Conservation (phyloP, 192 early-diverging fungal species). For the Coemansia sp. region DNA sequence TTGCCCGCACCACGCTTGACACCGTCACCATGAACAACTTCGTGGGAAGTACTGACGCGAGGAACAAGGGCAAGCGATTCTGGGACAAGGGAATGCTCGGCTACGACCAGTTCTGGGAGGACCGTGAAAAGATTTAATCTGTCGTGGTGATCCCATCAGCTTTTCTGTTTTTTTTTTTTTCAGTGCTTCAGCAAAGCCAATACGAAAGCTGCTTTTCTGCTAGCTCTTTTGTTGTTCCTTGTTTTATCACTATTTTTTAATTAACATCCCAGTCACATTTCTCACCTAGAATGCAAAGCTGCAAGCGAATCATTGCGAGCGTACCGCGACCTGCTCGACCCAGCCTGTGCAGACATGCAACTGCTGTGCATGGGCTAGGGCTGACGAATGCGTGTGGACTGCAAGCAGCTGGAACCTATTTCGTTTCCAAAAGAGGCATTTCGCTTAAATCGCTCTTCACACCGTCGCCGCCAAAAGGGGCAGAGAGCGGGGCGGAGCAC, state of each 20-base stretch:
- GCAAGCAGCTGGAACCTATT: not conserved
- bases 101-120: slow-evolving; percentile 11
- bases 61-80: not conserved
- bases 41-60: not conserved
- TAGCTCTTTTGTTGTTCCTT: not conserved
- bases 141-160: no score
- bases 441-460: slow-evolving; percentile 54
- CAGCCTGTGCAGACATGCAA: not conserved
- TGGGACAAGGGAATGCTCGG: slow-evolving; percentile 1
- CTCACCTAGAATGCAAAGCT: not conserved
- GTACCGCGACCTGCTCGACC: not conserved
- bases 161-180: no score
- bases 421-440: slow-evolving; percentile 11
- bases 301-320: not conserved
- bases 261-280: no score
- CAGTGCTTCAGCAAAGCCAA: no score
- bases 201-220: not conserved
- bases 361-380: not conserved
- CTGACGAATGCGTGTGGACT: not conserved
- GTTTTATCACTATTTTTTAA: no score
- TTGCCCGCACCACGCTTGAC: slow-evolving; percentile 25
- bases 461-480: slow-evolving; percentile 29
- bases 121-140: not conserved
- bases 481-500: slow-evolving; percentile 3
- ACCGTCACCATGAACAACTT: slow-evolving; percentile 12